A percentile compares a stretch with the other conserved stretches of the same genome.
Conservation (phyloP, 2,329 filamentous ascomycete genomes). For the Clonostachys rosea region DNA sequence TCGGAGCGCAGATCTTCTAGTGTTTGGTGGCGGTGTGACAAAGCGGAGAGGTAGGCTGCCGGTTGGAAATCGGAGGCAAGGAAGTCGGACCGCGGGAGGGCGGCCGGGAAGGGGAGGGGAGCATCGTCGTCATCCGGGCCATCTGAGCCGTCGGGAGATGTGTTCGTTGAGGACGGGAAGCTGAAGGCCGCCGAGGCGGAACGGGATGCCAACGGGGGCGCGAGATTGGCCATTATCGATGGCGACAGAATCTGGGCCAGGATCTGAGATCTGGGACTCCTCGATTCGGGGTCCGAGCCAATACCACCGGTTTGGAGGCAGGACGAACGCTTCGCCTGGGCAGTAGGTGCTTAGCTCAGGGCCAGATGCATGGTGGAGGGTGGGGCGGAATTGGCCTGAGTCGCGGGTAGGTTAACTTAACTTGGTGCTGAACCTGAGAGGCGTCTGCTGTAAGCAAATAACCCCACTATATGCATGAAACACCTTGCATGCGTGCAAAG, state of each 20-base stretch:
- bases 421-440: too few species aligned
- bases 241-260: not conserved
- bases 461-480: too few species aligned
- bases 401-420: too few species aligned
- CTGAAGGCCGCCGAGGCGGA: slow-evolving; percentile 7
- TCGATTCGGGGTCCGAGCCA: too few species aligned
- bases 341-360: too few species aligned
- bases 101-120: slow-evolving; percentile 81
- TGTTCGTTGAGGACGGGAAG: slow-evolving; percentile 15
- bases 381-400: not conserved
- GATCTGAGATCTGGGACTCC: too few species aligned
- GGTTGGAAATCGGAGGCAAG: slow-evolving; percentile 74
- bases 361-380: slow-evolving; percentile 3
- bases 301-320: too few species aligned
- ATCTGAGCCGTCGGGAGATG: slow-evolving; percentile 24
- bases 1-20: slow-evolving; percentile 90
- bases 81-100: slow-evolving; percentile 80
- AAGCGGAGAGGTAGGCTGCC: slow-evolving; percentile 71
- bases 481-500: too few species aligned
- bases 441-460: too few species aligned
- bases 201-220: slow-evolving; percentile 3
- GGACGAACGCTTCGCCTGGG: too few species aligned
- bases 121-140: slow-evolving; percentile 51
- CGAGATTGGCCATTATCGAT: slow-evolving; percentile 16
- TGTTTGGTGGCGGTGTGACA: slow-evolving; percentile 87